Conservation (phyloP, 345 rosid species). For the Salix koriyanagi region DNA sequence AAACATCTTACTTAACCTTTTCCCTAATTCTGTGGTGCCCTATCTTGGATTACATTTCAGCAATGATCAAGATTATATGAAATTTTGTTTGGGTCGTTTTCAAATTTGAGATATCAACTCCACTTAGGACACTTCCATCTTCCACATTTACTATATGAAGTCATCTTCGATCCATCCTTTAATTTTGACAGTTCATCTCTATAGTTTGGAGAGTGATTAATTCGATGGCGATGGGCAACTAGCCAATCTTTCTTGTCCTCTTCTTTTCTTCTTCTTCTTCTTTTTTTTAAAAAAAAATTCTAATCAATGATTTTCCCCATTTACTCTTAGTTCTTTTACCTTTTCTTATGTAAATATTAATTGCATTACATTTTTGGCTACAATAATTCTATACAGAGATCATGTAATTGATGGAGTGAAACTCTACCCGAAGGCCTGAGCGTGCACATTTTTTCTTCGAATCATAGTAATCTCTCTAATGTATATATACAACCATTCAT, state of each 20-base stretch:
- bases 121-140: constrained; percentile 13
- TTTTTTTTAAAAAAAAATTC: not conserved
- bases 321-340: not conserved
- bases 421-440: too few species aligned
- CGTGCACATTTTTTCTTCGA: too few species aligned
- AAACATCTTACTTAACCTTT: not conserved
- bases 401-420: too few species aligned
- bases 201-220: not conserved
- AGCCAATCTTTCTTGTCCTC: not conserved
- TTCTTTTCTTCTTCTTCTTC: too few species aligned
- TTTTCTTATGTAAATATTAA: too few species aligned
- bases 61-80: not conserved
- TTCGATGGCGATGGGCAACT: not conserved
- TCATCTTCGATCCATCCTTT: constrained; percentile 12
- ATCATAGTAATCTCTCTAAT: too few species aligned
- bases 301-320: not conserved
- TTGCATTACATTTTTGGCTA: too few species aligned
- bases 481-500: too few species aligned
- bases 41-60: not conserved
- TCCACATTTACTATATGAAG: constrained; percentile 16
- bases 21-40: not conserved
- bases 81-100: constrained; percentile 15
- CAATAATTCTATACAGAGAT: too few species aligned
- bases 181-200: constrained; percentile 28
- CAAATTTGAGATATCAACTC: constrained; percentile 16